Evolutionary conservation across 345 rosid species (phyloP).

Genomic region (Citropsis articulata): DNA sequence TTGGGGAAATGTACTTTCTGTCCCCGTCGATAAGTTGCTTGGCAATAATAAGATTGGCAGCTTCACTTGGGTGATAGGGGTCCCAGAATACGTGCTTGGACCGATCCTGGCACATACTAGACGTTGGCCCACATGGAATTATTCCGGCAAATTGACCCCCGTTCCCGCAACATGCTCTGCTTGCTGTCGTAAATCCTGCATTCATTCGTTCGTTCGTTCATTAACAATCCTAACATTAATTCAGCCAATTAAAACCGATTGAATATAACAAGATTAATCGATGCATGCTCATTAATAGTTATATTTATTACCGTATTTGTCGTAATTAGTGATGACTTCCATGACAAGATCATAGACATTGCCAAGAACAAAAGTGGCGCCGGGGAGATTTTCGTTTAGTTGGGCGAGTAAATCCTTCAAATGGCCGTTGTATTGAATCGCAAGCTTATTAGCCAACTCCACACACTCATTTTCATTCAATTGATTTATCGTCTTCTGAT

Average conservation of each 20-base stretch:
- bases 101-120: constrained; percentile 63
- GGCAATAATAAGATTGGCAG: constrained; percentile 66
- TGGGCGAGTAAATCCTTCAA: constrained; percentile 60
- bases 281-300: not conserved
- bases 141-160: constrained; percentile 84
- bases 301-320: constrained; percentile 49
- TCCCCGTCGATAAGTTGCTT: constrained; percentile 59
- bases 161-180: constrained; percentile 76
- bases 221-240: too few relatives aligned
- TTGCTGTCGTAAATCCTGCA: constrained; percentile 70
- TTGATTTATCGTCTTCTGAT: constrained; percentile 74
- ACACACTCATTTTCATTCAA: constrained; percentile 63
- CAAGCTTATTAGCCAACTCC: constrained; percentile 68
- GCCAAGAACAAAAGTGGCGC: constrained; percentile 66
- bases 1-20: constrained; percentile 45
- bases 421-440: constrained; percentile 60
- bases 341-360: constrained; percentile 79
- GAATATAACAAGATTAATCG: too few relatives aligned
- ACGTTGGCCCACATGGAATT: constrained; percentile 82
- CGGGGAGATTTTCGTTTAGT: constrained; percentile 58
- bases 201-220: not conserved
- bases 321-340: constrained; percentile 82
- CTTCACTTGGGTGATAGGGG: constrained; percentile 86
- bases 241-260: not conserved
- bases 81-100: constrained; percentile 84